Conservation (phyloP, 1,139 yeast genomes). For the Hansenula sp. region DNA sequence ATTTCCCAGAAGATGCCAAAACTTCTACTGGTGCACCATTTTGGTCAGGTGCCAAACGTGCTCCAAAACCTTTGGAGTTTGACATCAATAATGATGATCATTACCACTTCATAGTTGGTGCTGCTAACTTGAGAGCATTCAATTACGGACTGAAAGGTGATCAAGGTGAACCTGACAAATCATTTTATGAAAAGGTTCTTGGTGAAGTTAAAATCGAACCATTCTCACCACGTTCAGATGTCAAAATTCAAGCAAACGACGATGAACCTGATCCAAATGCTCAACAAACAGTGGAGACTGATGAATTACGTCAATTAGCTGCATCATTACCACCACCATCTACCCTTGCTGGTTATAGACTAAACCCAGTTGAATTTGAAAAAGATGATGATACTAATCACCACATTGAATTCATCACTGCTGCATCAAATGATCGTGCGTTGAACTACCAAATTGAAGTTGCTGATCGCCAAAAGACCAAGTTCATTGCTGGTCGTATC, state of each 20-base stretch:
- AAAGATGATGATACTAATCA: constrained; percentile 96
- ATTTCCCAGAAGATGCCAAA: constrained; percentile 90
- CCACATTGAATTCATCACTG: constrained; percentile 94
- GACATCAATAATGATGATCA: constrained; percentile 76
- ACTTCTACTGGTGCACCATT: constrained; percentile 91
- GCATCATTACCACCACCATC: constrained; percentile 85
- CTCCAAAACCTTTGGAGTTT: constrained; percentile 79
- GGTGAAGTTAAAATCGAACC: constrained; percentile 53
- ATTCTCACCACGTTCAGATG: constrained; percentile 70
- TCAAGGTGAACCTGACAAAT: constrained; percentile 40
- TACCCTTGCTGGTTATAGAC: constrained; percentile 80
- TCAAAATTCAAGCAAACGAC: constrained; percentile 84
- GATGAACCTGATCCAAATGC: constrained; percentile 83
- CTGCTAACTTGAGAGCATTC: constrained; percentile 86
- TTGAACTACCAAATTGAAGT: constrained; percentile 80
- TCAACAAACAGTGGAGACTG: constrained; percentile 49
- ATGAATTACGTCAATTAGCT: constrained; percentile 55
- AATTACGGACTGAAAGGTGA: constrained; percentile 80
- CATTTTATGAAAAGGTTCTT: constrained; percentile 42
- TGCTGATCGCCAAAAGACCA: constrained; percentile 72
- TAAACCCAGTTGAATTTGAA: constrained; percentile 87
- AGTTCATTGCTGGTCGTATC: constrained; percentile 87
- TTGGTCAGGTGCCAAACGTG: constrained; percentile 98
- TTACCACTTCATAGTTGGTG: constrained; percentile 78
- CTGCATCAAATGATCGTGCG: constrained; percentile 96